phyloP scores from a whole-genome alignment of 495 filamentous ascomycete species.

The Aspergillus sclerotiicarbonarius region DNA sequence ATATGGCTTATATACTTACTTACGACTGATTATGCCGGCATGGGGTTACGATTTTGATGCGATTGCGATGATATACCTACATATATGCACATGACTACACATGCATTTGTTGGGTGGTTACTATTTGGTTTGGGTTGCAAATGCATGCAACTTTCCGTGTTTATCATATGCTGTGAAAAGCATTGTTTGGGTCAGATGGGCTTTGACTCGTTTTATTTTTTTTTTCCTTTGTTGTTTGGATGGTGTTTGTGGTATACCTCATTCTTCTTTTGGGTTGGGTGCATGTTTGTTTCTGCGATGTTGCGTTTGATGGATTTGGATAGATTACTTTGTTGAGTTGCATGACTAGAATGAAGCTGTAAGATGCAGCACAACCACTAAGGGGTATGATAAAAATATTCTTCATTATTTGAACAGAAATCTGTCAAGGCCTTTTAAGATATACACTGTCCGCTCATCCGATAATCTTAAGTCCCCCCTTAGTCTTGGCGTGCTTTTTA shows the following conservation, averaged over 20 bases:
- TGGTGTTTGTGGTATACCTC: conserved; percentile 1
- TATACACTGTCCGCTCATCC: conserved; percentile 50
- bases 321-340: not conserved
- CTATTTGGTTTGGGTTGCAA: not conserved
- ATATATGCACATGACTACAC: not conserved
- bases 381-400: too few relatives aligned
- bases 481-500: conserved; percentile 77
- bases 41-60: not conserved
- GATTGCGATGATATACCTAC: not conserved
- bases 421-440: not conserved
- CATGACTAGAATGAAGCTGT: not conserved
- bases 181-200: not conserved
- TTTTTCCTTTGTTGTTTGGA: not conserved
- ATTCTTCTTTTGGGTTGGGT: not conserved
- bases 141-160: not conserved
- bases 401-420: not conserved
- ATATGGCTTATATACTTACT: not conserved
- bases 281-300: not conserved
- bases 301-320: not conserved
- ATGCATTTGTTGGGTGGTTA: not conserved
- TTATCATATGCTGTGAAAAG: not conserved
- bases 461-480: conserved; percentile 72
- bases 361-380: not conserved
- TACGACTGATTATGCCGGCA: not conserved
- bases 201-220: not conserved